Evolutionary conservation across 805 yeast species (phyloP).

Genomic region (Candida coquimbonensis): DNA sequence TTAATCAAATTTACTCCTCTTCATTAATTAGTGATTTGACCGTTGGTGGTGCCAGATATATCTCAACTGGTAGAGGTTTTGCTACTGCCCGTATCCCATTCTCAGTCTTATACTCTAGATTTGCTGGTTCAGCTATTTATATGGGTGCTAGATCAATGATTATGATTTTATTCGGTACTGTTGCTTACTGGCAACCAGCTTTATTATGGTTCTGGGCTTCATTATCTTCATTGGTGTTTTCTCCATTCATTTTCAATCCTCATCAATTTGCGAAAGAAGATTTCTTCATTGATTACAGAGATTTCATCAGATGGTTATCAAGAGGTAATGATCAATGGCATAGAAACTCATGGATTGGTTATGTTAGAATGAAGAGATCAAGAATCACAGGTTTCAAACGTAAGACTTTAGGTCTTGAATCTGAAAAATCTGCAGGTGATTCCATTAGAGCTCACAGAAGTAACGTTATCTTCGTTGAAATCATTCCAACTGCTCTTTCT

Average conservation of each 20-base stretch:
- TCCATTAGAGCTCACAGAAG: conserved; percentile 77
- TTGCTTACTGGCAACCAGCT: conserved; percentile 87
- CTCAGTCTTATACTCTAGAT: conserved; percentile 65
- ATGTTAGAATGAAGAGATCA: conserved; percentile 74
- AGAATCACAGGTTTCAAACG: conserved; percentile 80
- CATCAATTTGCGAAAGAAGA: conserved; percentile 97
- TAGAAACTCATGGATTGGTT: conserved; percentile 85
- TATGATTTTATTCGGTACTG: conserved; percentile 65
- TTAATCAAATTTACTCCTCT: conserved; percentile 70
- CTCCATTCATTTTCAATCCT: conserved; percentile 95
- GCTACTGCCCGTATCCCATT: conserved; percentile 77
- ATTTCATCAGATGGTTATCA: conserved; percentile 84
- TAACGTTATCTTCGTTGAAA: conserved; percentile 63
- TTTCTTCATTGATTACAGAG: conserved; percentile 93
- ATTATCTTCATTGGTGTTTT: conserved; percentile 74
- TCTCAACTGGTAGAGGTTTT: conserved; percentile 82
- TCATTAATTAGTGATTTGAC: conserved; percentile 65
- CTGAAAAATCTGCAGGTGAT: conserved; percentile 81
- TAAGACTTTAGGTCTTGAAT: conserved; percentile 65
- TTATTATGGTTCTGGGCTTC: conserved; percentile 97
- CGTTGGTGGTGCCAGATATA: conserved; percentile 83
- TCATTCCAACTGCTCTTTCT: conserved; percentile 62
- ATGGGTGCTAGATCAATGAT: conserved; percentile 76
- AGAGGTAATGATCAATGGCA: conserved; percentile 88
- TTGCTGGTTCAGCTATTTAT: conserved; percentile 76